Evolutionary conservation across 495 filamentous ascomycete genomes (phyloP).

Genomic region (Jackrogersella minutella): DNA sequence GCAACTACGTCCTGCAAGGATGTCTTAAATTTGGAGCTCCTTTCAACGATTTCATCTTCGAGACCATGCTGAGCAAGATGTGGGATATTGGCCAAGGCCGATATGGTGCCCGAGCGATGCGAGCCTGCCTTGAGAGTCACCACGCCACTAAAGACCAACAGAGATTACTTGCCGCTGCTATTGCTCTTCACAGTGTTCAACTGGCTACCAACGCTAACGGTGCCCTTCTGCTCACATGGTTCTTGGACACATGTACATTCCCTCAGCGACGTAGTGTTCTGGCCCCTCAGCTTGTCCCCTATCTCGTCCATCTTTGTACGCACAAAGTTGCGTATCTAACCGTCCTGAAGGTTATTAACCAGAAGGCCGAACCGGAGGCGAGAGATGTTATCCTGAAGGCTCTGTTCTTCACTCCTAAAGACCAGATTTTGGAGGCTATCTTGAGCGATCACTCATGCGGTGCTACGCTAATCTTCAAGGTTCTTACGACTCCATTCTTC

Average conservation of each 20-base stretch:
- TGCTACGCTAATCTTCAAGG: constrained; percentile 97
- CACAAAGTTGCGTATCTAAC: constrained; percentile 99
- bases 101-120: constrained; percentile 95
- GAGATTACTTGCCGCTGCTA: constrained; percentile 90
- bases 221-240: constrained; percentile 93
- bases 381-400: constrained; percentile 92
- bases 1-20: constrained; percentile 97
- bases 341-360: constrained; percentile 97
- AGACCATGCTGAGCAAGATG: constrained; percentile 93
- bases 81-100: constrained; percentile 94
- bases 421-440: constrained; percentile 89
- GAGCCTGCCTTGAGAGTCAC: constrained; percentile 96
- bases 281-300: constrained; percentile 90
- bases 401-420: constrained; percentile 91
- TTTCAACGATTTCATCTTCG: constrained; percentile 96
- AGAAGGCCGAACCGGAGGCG: constrained; percentile 91
- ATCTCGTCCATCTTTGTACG: constrained; percentile 96
- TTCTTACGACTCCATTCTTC: constrained; percentile 96
- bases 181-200: constrained; percentile 95
- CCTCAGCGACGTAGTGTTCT: constrained; percentile 90
- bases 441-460: constrained; percentile 90
- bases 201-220: constrained; percentile 97
- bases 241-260: constrained; percentile 97
- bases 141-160: constrained; percentile 95
- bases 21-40: constrained; percentile 89